Conservation (phyloP, 2,329 filamentous ascomycete species). For the Thermoascus crustaceus region DNA sequence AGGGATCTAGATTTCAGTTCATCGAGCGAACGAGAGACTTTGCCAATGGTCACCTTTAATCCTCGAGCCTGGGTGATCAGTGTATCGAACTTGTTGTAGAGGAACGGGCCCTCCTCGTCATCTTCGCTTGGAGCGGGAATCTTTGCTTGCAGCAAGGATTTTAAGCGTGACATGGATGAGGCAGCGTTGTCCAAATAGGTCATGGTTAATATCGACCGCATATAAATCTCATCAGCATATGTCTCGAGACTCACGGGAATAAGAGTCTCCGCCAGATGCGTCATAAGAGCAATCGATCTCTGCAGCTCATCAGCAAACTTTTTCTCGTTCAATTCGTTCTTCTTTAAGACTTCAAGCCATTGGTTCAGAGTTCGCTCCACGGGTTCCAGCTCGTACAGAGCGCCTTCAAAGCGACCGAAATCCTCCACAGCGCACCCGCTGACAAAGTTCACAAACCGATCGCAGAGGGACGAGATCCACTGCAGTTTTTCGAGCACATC, state of each 20-base stretch:
- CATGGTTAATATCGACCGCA: slow-evolving; percentile 68
- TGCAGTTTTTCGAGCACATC: slow-evolving; percentile 78
- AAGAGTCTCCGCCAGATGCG: slow-evolving; percentile 76
- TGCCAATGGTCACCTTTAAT: slow-evolving; percentile 73
- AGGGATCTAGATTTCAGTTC: slow-evolving; percentile 70
- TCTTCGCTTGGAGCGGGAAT: slow-evolving; percentile 53
- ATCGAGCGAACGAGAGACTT: slow-evolving; percentile 66
- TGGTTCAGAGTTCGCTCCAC: slow-evolving; percentile 82
- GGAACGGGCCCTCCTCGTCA: slow-evolving; percentile 60
- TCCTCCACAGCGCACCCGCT: slow-evolving; percentile 67
- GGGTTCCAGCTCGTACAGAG: slow-evolving; percentile 79
- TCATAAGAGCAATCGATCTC: slow-evolving; percentile 74
- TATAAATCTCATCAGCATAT: slow-evolving; percentile 71
- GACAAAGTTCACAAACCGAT: slow-evolving; percentile 74
- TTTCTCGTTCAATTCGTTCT: slow-evolving; percentile 77
- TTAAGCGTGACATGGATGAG: slow-evolving; percentile 55
- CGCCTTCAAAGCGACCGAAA: slow-evolving; percentile 70
- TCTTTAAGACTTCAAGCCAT: slow-evolving; percentile 77
- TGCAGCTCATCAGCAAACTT: slow-evolving; percentile 75
- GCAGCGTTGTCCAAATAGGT: slow-evolving; percentile 74
- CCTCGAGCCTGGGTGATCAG: slow-evolving; percentile 70
- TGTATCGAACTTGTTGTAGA: slow-evolving; percentile 61
- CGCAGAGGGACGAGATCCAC: slow-evolving; percentile 75
- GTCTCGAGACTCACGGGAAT: slow-evolving; percentile 61
- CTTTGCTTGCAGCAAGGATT: slow-evolving; percentile 58